Evolutionary conservation across 2,329 filamentous ascomycete species (phyloP), one percentile per base, ranked within the genome.

Genomic region (Paraphaeosphaeria minitans): DNA sequence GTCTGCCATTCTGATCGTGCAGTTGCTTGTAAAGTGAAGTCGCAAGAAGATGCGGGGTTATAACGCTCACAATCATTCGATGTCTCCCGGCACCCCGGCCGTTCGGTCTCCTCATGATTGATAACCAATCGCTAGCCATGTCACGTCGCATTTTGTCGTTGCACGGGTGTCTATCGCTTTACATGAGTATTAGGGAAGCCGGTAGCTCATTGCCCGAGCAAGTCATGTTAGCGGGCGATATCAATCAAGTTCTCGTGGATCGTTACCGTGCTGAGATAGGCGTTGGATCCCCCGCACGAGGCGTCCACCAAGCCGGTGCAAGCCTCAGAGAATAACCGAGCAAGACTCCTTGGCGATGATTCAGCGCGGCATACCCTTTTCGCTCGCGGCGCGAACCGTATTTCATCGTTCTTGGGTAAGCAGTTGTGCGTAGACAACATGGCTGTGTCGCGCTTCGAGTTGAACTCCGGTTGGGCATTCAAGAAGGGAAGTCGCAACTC

Each of bases 121-220:
- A 53, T 31, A 43, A 35, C 33, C 50, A 42, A 55, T 54, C 53
- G 60, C 62, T 67, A 63, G 53, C 39, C 53, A 50, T 43, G 54
- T 60, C 41, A 67, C 55, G 61, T 64, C 49, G 60, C 59, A 66
- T 63, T 55, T 55, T 58, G 59, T 61, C 55, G 58, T 60, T 66
- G 50, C 59, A 64, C 21, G 16, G 31, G 14, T 13, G 29, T 14
- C 53, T 12, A 27, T 35, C 50, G 33, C 41, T n/a, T n/a, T 35
- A 53, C 2, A 27, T 13, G n/a, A 35, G 21, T 21, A 50, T 13
- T 35, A 48, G 7, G 54, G 24, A 31, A 43, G 45, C 60, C 61
- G 57, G 57, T 45, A 46, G 29, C 42, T 33, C 31, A 55, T 55
- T 53, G 49, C 52, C 60, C 53, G 56, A 61, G 31, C n/a, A 35